A percentile compares a stretch with the other conserved stretches of the same genome.
phyloP scores from a whole-genome alignment of 768 basidiomycete species.

The Boletus vermiculosoides region DNA sequence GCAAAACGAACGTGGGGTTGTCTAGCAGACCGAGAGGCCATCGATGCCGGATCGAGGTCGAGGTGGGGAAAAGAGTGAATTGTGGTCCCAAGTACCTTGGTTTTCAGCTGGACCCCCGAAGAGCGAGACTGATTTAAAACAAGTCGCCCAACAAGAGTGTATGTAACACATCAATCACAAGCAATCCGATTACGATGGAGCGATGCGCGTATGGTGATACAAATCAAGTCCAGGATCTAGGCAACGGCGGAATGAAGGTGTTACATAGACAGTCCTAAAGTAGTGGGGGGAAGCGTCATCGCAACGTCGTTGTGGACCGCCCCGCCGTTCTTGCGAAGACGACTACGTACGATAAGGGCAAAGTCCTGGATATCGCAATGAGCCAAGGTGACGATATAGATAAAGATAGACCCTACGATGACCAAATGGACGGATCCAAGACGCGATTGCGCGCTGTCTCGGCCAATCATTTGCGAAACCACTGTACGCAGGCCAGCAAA shows the following conservation, averaged over 20 bases:
- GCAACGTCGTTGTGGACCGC: not conserved
- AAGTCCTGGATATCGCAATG: slow-evolving; percentile 21
- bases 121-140: slow-evolving; percentile 13
- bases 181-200: slow-evolving; percentile 12
- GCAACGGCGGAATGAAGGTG: not conserved
- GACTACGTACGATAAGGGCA: slow-evolving; percentile 18
- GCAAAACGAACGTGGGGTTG: slow-evolving; percentile 33
- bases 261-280: not conserved
- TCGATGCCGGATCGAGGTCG: slow-evolving; percentile 22
- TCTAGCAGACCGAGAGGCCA: slow-evolving; percentile 15
- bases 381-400: not conserved
- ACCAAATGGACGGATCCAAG: slow-evolving; percentile 22
- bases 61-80: not conserved
- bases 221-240: slow-evolving; percentile 7
- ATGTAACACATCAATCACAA: slow-evolving; percentile 2
- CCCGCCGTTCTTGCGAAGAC: slow-evolving; percentile 1
- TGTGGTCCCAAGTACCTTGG: not conserved
- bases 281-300: not conserved
- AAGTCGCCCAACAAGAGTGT: not conserved
- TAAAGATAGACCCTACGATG: slow-evolving; percentile 13
- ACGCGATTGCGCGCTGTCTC: slow-evolving; percentile 7
- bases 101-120: not conserved
- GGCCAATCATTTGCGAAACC: slow-evolving; percentile 20
- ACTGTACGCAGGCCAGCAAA: slow-evolving; percentile 19
- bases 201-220: slow-evolving; percentile 8